Percentiles rank a stretch among this genome's conserved stretches.
Evolutionary conservation across 164 flowering plant species (phyloP).

Genomic region (Saururus chinensis): DNA sequence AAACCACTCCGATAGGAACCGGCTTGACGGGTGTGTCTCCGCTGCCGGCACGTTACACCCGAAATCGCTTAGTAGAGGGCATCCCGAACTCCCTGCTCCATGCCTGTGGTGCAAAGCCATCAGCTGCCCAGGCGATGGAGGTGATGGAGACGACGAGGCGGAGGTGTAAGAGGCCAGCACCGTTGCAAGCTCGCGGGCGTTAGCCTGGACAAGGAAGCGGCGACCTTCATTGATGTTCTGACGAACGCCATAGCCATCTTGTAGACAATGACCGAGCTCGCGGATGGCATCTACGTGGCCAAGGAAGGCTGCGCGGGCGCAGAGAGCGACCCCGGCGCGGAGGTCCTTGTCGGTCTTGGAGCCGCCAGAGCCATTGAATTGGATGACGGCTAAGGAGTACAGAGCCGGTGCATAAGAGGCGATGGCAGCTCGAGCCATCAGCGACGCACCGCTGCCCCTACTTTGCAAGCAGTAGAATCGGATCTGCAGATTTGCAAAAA

Average conservation of each 20-base stretch:
- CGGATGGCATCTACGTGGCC: constrained; percentile 79
- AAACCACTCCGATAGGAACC: constrained; percentile 77
- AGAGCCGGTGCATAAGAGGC: constrained; percentile 57
- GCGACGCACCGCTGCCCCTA: constrained; percentile 58
- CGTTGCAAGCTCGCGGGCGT: constrained; percentile 43
- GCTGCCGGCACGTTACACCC: constrained; percentile 85
- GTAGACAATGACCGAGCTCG: constrained; percentile 76
- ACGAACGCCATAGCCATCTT: constrained; percentile 72
- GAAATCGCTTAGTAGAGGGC: constrained; percentile 78
- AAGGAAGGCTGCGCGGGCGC: constrained; percentile 60
- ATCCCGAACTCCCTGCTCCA: constrained; percentile 20
- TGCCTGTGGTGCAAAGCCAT: constrained; percentile 25
- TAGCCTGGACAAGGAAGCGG: constrained; percentile 52
- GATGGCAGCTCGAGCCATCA: constrained; percentile 75
- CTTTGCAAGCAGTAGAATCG: constrained; percentile 57
- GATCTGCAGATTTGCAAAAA: constrained; percentile 1
- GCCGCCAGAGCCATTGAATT: constrained; percentile 85
- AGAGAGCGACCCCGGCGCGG: constrained; percentile 64
- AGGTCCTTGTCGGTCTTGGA: constrained; percentile 57
- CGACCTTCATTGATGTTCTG: constrained; percentile 52
- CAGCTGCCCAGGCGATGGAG: constrained; percentile 8
- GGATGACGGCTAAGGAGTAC: constrained; percentile 76
- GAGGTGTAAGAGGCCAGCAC: constrained; percentile 22
- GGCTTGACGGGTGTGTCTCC: constrained; percentile 67
- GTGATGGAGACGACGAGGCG: constrained; percentile 12